These are phyloP conservation scores for Schizophyllum commune DNA, from an alignment of 1,284 basidiomycete species.

Conservation along the genomic window DNA sequence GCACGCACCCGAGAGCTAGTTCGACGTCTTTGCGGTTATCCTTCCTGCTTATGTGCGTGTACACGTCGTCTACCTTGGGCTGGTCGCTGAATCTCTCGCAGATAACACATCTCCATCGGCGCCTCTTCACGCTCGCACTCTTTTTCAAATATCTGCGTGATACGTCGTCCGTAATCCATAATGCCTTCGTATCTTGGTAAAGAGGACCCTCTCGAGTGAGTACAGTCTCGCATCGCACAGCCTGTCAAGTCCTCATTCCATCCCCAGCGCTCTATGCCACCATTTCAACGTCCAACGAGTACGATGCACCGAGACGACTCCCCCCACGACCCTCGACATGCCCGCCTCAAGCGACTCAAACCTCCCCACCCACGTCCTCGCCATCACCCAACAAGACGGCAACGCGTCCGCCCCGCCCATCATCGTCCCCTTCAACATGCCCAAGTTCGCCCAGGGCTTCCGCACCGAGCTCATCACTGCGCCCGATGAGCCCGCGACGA, in stretches of 20 bases:
- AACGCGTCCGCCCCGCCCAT: constrained; percentile 26
- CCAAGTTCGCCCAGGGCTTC: constrained; percentile 33
- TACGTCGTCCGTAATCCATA: not conserved
- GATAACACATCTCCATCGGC: not conserved
- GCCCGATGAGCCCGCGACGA: constrained; percentile 21
- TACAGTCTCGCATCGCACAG: not conserved
- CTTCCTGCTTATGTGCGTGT: not conserved
- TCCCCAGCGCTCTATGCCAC: constrained; percentile 34
- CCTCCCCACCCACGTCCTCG: constrained; percentile 43
- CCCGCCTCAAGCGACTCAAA: constrained; percentile 30
- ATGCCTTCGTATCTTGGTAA: constrained; percentile 23
- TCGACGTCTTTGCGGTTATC: not conserved
- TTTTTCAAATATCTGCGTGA: not conserved
- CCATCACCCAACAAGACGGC: constrained; percentile 27
- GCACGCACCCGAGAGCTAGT: no score
- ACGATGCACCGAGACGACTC: constrained; percentile 1
- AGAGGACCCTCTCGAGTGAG: constrained; percentile 36
- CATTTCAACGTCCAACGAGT: constrained; percentile 38
- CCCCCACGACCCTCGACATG: constrained; percentile 30
- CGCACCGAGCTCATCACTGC: constrained; percentile 22
- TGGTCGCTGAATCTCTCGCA: not conserved
- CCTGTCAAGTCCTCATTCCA: constrained; percentile 2
- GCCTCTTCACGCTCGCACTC: not conserved
- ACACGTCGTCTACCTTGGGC: not conserved
- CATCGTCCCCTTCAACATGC: constrained; percentile 39